Conservation (phyloP, 2,329 filamentous ascomycete species). For the Phyllosticta citriasiana region DNA sequence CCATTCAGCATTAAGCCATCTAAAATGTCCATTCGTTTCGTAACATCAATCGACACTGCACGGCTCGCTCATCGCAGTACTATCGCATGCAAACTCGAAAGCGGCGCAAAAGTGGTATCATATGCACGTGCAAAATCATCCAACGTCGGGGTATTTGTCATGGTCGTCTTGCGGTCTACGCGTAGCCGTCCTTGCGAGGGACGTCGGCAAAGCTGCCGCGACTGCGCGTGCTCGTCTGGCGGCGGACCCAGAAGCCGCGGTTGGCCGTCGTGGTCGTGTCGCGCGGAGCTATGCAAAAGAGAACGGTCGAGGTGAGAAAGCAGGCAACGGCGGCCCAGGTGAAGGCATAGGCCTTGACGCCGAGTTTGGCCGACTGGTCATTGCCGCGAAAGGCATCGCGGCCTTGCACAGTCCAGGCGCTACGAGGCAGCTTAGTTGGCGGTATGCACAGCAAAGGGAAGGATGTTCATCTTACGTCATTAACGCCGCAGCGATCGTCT, state of each 20-base stretch:
- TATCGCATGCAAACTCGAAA: not conserved
- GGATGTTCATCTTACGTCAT: constrained; percentile 56
- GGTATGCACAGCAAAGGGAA: constrained; percentile 1
- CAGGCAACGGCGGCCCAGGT: constrained; percentile 62
- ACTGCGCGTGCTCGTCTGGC: constrained; percentile 33
- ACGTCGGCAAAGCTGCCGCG: constrained; percentile 46
- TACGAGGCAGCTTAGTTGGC: constrained; percentile 18
- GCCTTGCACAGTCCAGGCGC: constrained; percentile 58
- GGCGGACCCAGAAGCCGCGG: constrained; percentile 39
- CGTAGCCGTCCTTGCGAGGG: constrained; percentile 62
- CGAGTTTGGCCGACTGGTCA: constrained; percentile 50
- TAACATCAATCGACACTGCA: not conserved
- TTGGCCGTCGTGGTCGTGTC: constrained; percentile 22
- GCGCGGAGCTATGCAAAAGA: constrained; percentile 51
- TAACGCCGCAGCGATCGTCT: constrained; percentile 54
- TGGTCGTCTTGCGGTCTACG: constrained; percentile 27
- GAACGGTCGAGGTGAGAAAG: constrained; percentile 54
- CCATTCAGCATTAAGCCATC: not conserved
- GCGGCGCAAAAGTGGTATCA: not conserved
- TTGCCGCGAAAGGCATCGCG: constrained; percentile 53
- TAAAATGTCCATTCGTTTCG: not conserved
- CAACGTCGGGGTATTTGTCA: not conserved
- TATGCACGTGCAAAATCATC: not conserved
- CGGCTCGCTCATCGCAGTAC: not conserved
- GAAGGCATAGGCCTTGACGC: constrained; percentile 63